Conservation (phyloP, 768 basidiomycete species). For the Hypsizygus marmoreus region DNA sequence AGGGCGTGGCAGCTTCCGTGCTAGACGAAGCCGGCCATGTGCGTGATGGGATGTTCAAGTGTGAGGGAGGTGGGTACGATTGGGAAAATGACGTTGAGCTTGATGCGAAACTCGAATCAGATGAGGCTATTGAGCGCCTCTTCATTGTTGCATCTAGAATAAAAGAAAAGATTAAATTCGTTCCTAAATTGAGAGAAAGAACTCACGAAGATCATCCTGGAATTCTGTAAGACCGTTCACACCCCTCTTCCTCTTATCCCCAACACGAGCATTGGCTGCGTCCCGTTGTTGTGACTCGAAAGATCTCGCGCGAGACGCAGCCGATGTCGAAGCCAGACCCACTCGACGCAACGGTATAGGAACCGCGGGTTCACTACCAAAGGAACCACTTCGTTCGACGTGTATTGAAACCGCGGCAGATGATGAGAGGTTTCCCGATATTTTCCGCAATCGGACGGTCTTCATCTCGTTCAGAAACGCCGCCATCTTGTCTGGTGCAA, state of each 20-base stretch:
- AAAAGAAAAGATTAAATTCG: not conserved
- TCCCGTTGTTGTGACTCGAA: not conserved
- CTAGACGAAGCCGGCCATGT: constrained; percentile 18
- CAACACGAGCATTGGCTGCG: constrained; percentile 13
- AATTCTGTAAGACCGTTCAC: constrained; percentile 25
- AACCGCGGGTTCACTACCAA: constrained; percentile 1
- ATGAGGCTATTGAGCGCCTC: constrained; percentile 36
- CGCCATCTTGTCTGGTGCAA: constrained; percentile 81
- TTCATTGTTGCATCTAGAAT: constrained; percentile 30
- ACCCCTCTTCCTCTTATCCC: constrained; percentile 40
- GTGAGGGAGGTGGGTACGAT: constrained; percentile 19
- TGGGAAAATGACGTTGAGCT: constrained; percentile 22
- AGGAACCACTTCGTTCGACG: constrained; percentile 7
- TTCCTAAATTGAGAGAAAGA: not conserved
- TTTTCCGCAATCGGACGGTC: constrained; percentile 66
- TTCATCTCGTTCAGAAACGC: constrained; percentile 83
- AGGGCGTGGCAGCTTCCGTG: constrained; percentile 58
- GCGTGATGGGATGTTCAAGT: constrained; percentile 10
- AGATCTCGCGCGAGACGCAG: not conserved
- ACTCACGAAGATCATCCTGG: constrained; percentile 36
- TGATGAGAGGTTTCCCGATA: constrained; percentile 30
- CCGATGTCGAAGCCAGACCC: no score
- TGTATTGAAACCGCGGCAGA: no score
- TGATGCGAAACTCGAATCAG: constrained; percentile 27
- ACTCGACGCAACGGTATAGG: not conserved